Evolutionary conservation across 2,329 filamentous ascomycete species (phyloP), one percentile per base, ranked within the genome.

Genomic region (Talaromyces islandicus): DNA sequence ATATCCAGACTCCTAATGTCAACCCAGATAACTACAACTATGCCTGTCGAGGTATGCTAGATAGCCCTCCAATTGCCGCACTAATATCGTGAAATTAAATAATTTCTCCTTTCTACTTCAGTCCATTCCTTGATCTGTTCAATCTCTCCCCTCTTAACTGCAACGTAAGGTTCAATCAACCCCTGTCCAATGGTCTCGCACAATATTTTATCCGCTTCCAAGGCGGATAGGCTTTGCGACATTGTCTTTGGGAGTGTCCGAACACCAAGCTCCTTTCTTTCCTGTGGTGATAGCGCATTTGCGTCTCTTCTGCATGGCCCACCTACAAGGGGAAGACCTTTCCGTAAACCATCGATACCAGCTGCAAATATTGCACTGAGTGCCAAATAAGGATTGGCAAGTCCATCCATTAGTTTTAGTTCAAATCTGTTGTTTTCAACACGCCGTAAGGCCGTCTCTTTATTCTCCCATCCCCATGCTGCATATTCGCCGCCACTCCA

Each of bases 361-460:
- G 64, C 68, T 1, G 66, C 65, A 24, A 70, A 48, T 48, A 70
- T 62, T 0, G 66, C 64, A 25, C 64, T 63, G 14, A 70, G 54
- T 2, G 63, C 65, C 10, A 69, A 43, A 52, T 70, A 70, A 4
- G 68, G 69, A 54, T 70, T 71, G 10, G 69, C 65, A 52, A 69
- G 53, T 6, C 69, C 69, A 57, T 69, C 67, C 58, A 68, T 59
- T 5, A 67, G 56, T 56, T 69, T 71, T 10, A 70, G 29, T 54
- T 70, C 69, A 50, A 69, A 70, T 7, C 66, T 61, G 14, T 68
- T 66, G 0, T 48, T 9, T n/a, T 48, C 48, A 17, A 70, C 64
- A 12, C 64, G 64, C 2, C 68, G 67, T 10, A 71, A 58, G 7
- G 67, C 59, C 2, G 63, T 64, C 52, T 69, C 68, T 21, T 67